These are phyloP conservation scores for Leishmania tropica DNA, from an alignment of 208 protist species.

Conservation along the genomic window DNA sequence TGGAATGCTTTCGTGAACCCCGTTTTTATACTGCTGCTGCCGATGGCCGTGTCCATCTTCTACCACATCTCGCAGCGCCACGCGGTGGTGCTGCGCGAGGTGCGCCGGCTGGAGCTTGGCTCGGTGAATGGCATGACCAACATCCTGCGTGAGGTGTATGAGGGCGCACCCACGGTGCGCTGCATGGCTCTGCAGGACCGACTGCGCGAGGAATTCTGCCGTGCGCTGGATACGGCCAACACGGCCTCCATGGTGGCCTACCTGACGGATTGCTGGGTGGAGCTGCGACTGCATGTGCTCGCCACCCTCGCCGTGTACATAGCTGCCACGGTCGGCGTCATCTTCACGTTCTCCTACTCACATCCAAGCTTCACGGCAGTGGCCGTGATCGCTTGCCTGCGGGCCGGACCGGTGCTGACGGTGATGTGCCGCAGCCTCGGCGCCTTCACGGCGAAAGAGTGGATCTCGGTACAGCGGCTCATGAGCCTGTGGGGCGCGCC, in stretches of 20 bases:
- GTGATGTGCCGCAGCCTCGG: constrained; percentile 43
- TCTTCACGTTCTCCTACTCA: constrained; percentile 43
- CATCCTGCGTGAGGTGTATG: constrained; percentile 60
- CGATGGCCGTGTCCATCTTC: constrained; percentile 48
- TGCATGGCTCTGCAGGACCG: constrained; percentile 59
- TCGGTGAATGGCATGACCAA: constrained; percentile 46
- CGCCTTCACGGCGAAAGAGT: constrained; percentile 48
- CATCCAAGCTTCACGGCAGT: constrained; percentile 53
- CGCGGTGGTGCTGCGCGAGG: constrained; percentile 48
- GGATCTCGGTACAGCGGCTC: constrained; percentile 56
- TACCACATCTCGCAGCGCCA: constrained; percentile 47
- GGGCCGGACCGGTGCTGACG: constrained; percentile 39
- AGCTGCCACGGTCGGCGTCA: constrained; percentile 47
- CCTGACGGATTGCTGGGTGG: constrained; percentile 64
- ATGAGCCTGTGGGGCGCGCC: constrained; percentile 55
- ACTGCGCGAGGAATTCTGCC: constrained; percentile 74
- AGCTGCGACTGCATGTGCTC: constrained; percentile 55
- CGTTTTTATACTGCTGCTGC: constrained; percentile 57
- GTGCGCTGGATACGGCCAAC: constrained; percentile 65
- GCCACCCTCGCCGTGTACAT: constrained; percentile 43
- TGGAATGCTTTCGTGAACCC: constrained; percentile 62
- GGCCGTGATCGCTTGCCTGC: constrained; percentile 49
- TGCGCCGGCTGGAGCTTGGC: constrained; percentile 60
- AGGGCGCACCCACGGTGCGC: constrained; percentile 57
- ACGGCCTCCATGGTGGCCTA: constrained; percentile 55